phyloP scores from a whole-genome alignment of 1,284 basidiomycete genomes.

The Stygiomarasmius scandens region DNA sequence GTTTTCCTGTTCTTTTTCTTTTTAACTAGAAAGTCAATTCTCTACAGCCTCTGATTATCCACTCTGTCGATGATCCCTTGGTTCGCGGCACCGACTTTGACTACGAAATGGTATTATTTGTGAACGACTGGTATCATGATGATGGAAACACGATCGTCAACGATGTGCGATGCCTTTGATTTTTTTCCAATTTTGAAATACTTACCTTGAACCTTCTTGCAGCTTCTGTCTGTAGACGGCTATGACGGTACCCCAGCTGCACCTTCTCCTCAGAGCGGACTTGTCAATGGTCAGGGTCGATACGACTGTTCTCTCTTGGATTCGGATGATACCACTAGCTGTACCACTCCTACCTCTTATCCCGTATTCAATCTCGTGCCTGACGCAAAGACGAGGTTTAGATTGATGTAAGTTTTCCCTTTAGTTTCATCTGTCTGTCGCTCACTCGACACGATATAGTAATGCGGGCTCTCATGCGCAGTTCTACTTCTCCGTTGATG shows the following conservation, averaged over 20 bases:
- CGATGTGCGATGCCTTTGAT: neutral
- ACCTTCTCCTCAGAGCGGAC: neutral
- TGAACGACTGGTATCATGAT: neutral
- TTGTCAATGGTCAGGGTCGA: neutral
- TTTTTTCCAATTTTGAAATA: neutral
- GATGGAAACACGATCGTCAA: neutral
- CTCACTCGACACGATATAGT: neutral
- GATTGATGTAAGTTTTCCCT: neutral
- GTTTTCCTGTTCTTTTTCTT: neutral
- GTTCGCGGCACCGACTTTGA: conserved; percentile 2
- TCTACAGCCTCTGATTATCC: neutral
- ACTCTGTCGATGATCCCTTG: neutral
- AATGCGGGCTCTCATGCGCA: conserved; percentile 1
- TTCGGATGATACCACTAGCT: neutral
- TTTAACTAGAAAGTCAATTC: neutral
- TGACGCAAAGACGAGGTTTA: neutral
- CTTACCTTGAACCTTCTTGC: neutral
- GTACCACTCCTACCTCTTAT: neutral
- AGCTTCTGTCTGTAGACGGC: neutral
- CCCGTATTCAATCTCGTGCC: neutral
- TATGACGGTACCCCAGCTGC: neutral
- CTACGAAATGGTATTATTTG: neutral
- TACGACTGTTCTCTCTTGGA: neutral
- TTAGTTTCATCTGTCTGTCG: too few relatives aligned
- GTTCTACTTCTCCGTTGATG: conserved; percentile 1